Base-by-base conservation (phyloP, 345 rosid genomes). In the Citrus mangshanensis region DNA sequence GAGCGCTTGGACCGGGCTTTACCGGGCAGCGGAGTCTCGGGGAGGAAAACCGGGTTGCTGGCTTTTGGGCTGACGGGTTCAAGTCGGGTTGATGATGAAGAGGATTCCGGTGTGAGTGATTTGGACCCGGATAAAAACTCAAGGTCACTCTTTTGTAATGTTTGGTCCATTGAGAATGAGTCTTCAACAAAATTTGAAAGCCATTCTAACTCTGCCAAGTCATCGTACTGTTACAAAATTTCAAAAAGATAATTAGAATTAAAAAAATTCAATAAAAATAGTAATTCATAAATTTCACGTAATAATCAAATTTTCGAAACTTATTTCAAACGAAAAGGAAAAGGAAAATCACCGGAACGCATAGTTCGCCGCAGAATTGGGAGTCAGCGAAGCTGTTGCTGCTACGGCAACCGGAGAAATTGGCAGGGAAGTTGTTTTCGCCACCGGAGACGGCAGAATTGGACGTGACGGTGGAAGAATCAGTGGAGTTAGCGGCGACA, bases 201-300 rank as follows among this genome's bases (percentile, higher is more conserved):
- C 94, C 97, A 92, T 79, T 92, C 97, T 14, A 92, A 89, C 84
- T 92, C 93, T 12, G 91, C 91, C 91, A 89, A 34, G 60, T 92
- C 97, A 37, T 90, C 97, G 25, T 81, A 87, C 96, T 92, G 87
- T 63, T 79, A 46, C 18, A 6, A 40, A 16, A 14, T 30, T 78
- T 64, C 37, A 62, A 61, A 71, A 32, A 7, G 30, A 32, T 7
- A 61, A 61, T 25, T 24, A 10, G 12, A 25, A 25, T 25, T 16
- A 16, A 28, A 18, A 70, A 9, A 2, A 40, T 27, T 7, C 9
- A 9, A 4, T 49, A 49, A 40, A 37, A 19, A 1, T 9, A 7
- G 5, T 1, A 65, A 13, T 28, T 65, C 8, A 6, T 14, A 6
- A 49, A 75, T 49, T 64, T 32, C 24, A 34, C 4, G 34, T 22